Percentiles rank a stretch among this genome's conserved stretches.
Conservation (phyloP, 1,284 basidiomycete species). For the Trichosporon ovoides region DNA sequence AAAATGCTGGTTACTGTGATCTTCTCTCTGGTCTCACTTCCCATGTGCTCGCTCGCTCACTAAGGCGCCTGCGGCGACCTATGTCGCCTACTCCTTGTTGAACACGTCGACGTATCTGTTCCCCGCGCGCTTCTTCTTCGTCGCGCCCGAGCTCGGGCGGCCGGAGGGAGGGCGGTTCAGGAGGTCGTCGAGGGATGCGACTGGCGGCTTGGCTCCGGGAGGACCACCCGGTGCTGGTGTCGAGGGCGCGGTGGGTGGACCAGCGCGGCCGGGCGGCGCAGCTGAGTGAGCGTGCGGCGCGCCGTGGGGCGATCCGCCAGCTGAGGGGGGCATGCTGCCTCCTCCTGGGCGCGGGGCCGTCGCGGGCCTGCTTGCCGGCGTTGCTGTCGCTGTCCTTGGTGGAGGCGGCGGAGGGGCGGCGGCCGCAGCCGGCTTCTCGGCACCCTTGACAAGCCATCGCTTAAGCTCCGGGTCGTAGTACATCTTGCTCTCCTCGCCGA, state of each 20-base stretch:
- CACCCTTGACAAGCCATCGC: slow-evolving; percentile 94
- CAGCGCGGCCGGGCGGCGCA: neutral
- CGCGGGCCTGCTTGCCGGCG: slow-evolving; percentile 60
- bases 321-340: slow-evolving; percentile 25
- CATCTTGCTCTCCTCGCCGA: slow-evolving; percentile 87
- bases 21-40: no score
- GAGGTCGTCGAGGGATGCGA: slow-evolving; percentile 45
- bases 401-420: slow-evolving; percentile 55
- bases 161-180: slow-evolving; percentile 42
- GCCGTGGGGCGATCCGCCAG: slow-evolving; percentile 20
- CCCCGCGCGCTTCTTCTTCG: slow-evolving; percentile 66
- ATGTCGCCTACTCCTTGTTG: slow-evolving; percentile 2
- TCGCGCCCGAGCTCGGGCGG: slow-evolving; percentile 36
- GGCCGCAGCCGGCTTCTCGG: slow-evolving; percentile 56
- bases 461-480: slow-evolving; percentile 93
- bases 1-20: no score
- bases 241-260: slow-evolving; percentile 1
- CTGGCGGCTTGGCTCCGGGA: slow-evolving; percentile 42
- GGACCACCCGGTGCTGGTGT: slow-evolving; percentile 50
- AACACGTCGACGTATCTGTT: slow-evolving; percentile 66
- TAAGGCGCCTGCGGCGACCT: no score
- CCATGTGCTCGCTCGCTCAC: no score
- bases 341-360: slow-evolving; percentile 46
- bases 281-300: neutral
- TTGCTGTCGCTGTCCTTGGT: slow-evolving; percentile 70